These are phyloP conservation scores for Lepidium campestre DNA, from an alignment of 441 rosid species.

Conservation along the genomic window DNA sequence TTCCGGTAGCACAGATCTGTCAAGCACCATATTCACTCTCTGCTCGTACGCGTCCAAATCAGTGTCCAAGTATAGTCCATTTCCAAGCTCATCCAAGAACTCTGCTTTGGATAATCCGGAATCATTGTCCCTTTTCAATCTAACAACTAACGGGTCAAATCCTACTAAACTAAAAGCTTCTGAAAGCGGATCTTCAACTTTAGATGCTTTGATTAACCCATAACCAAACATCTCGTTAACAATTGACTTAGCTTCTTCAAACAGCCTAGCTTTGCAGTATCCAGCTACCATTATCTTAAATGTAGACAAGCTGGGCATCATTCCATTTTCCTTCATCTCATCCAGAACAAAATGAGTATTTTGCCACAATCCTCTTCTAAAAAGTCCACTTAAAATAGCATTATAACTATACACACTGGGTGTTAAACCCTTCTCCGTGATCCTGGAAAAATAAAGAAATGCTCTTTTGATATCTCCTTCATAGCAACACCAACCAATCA, in stretches of 20 bases:
- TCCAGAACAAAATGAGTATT: slow-evolving; percentile 41
- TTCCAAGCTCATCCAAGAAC: no score
- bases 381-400: slow-evolving; percentile 54
- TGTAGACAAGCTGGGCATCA: slow-evolving; percentile 38
- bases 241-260: slow-evolving; percentile 50
- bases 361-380: slow-evolving; percentile 51
- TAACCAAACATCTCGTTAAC: slow-evolving; percentile 47
- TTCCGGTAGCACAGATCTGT: slow-evolving; percentile 46
- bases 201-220: slow-evolving; percentile 44
- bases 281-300: slow-evolving; percentile 60
- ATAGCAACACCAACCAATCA: slow-evolving; percentile 63
- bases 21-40: slow-evolving; percentile 41
- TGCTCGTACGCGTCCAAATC: slow-evolving; percentile 55
- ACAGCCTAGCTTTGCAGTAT: slow-evolving; percentile 44
- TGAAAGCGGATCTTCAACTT: slow-evolving; percentile 52
- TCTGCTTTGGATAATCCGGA: slow-evolving; percentile 44
- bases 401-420: slow-evolving; percentile 38
- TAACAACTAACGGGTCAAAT: slow-evolving; percentile 52
- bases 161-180: slow-evolving; percentile 57
- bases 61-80: slow-evolving; percentile 77
- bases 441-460: slow-evolving; percentile 47
- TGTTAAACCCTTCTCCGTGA: slow-evolving; percentile 48
- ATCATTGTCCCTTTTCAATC: slow-evolving; percentile 67
- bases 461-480: slow-evolving; percentile 52
- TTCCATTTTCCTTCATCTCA: slow-evolving; percentile 54